Evolutionary conservation across 2,329 filamentous ascomycete species (phyloP), one percentile per base, ranked within the genome.

Genomic region (Pleoardoris graminearum): DNA sequence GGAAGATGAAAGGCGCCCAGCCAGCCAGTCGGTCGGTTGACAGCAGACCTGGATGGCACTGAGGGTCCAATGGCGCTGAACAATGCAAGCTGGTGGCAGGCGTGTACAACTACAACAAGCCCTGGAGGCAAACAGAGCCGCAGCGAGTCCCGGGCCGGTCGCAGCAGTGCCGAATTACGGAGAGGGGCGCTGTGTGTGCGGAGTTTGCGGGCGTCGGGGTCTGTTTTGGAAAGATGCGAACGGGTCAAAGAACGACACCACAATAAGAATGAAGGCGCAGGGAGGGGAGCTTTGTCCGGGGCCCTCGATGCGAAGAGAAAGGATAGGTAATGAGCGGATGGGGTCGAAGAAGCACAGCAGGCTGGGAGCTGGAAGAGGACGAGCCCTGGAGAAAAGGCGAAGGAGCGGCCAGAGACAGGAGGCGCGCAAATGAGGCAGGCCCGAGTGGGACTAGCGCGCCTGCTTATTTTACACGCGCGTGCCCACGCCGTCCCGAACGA

Each of bases 261-360:
- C 67, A 71, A 71, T 68, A 71, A 71, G 58, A 73, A 72, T 67
- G 68, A 71, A 72, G 49, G 59, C 57, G 67, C 66, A 66, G 67
- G 62, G 68, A 65, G 66, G 68, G 57, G 46, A 55, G 51, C 56
- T 61, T 68, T 68, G 60, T 58, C 66, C 50, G 54, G 57, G n/a
- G 57, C 50, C 65, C 63, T 64, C 65, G 54, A 62, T 57, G 68
- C 65, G 60, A 58, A 22, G 17, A 55, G 68, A 64, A 73, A 70
- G 58, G 61, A 55, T 60, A 72, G 63, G 54, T 62, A 73, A 73
- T 57, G 70, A 72, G 66, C 58, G 69, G 69, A 67, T 48, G 58
- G 57, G 62, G 62, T 54, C 57, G 66, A 68, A 70, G 66, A 62
- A 63, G 65, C n/a, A 62, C 64, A 59, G 58, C 59, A 61, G 65